Evolutionary conservation across 164 flowering plant species (phyloP).

Genomic region (Nymphaea thermarum): DNA sequence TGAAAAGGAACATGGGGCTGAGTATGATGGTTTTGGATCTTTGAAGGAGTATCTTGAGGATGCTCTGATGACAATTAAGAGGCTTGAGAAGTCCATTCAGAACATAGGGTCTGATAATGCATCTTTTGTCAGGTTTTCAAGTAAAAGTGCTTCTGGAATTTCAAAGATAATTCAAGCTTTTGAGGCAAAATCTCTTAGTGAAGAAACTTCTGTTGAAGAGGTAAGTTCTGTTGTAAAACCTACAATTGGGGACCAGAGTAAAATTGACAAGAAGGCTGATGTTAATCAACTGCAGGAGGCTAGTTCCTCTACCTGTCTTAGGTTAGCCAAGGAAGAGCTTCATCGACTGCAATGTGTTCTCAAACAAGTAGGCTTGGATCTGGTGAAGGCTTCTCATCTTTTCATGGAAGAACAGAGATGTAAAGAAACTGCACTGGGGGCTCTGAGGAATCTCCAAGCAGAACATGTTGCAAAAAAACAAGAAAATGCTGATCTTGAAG

Average conservation of each 20-base stretch:
- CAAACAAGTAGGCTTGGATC: constrained; percentile 31
- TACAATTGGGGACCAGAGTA: constrained; percentile 21
- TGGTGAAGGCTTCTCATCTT: constrained; percentile 25
- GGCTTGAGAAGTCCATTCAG: constrained; percentile 63
- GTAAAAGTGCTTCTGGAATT: constrained; percentile 42
- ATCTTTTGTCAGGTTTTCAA: constrained; percentile 24
- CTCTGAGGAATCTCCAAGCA: constrained; percentile 33
- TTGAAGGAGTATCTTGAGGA: constrained; percentile 39
- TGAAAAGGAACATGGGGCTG: constrained; percentile 18
- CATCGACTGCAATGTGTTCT: constrained; percentile 31
- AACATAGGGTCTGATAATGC: constrained; percentile 38
- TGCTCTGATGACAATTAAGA: constrained; percentile 31
- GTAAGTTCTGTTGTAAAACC: constrained; percentile 14
- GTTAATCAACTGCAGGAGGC: neutral
- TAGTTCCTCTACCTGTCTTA: neutral
- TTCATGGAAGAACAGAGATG: constrained; percentile 22
- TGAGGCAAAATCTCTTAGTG: constrained; percentile 54
- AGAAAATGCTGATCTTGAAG: constrained; percentile 16
- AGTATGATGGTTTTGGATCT: constrained; percentile 20
- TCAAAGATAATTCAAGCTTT: constrained; percentile 82
- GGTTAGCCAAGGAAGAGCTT: constrained; percentile 25
- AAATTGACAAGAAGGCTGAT: neutral
- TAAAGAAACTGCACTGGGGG: constrained; percentile 16
- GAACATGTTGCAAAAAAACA: constrained; percentile 40
- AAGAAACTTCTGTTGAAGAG: constrained; percentile 39